Conservation (phyloP, 305 asterid species). For the Fraxinus ornus region DNA sequence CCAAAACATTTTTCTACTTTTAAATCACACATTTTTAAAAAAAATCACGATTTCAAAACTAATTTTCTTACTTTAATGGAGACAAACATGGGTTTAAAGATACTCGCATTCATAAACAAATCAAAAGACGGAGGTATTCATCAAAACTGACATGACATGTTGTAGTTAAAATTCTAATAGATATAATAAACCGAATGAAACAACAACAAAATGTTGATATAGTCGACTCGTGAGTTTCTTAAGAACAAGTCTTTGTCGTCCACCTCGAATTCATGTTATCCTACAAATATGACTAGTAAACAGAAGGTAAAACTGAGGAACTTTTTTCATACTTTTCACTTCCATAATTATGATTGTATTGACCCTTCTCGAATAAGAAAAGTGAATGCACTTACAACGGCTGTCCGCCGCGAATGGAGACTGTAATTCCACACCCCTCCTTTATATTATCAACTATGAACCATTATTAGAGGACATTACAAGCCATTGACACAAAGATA, state of each 20-base stretch:
- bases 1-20: too few relatives aligned
- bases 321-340: background rate
- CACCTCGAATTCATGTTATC: background rate
- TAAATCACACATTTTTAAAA: too few relatives aligned
- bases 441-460: background rate
- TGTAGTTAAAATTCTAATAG: background rate
- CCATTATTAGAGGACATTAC: conserved; percentile 1
- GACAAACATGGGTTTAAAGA: background rate
- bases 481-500: background rate
- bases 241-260: background rate
- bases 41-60: background rate
- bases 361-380: background rate
- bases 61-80: background rate
- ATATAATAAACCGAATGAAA: background rate
- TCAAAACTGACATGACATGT: background rate
- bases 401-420: conserved; percentile 4
- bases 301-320: background rate
- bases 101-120: background rate
- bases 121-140: background rate
- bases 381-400: conserved; percentile 4
- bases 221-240: background rate
- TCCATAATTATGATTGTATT: background rate
- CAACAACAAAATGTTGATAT: background rate
- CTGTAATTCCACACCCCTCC: conserved; percentile 2
- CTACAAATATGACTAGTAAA: background rate